Conservation (phyloP, 495 filamentous ascomycete species). For the Xylaria bambusicola region DNA sequence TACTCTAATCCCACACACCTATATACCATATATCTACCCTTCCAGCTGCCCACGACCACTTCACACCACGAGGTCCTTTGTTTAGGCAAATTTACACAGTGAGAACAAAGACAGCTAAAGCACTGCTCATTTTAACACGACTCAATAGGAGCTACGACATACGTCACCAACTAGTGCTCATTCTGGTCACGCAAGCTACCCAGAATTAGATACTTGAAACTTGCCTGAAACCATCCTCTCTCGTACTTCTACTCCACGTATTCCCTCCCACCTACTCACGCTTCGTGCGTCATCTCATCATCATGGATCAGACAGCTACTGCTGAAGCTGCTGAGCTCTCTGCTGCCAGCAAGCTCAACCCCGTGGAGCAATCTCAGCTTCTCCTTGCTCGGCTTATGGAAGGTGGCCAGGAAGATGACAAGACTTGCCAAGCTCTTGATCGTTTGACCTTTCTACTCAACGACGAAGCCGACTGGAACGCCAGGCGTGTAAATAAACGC, state of each 20-base stretch:
- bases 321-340: conserved; percentile 24
- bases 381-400: conserved; percentile 58
- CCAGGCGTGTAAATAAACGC: too few species aligned
- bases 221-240: too few species aligned
- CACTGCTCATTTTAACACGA: too few species aligned
- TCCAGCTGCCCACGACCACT: too few species aligned
- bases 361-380: conserved; percentile 50
- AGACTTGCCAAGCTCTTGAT: conserved; percentile 50
- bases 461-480: conserved; percentile 34
- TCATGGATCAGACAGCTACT: conserved; percentile 28
- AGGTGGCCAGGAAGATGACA: conserved; percentile 56
- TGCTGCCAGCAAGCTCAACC: conserved; percentile 25
- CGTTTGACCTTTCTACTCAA: conserved; percentile 52
- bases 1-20: too few species aligned
- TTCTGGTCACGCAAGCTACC: too few species aligned
- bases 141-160: too few species aligned
- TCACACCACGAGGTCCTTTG: too few species aligned
- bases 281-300: neutral
- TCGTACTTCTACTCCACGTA: neutral
- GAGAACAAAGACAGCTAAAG: too few species aligned
- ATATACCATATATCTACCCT: too few species aligned
- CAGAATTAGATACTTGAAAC: neutral
- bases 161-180: too few species aligned
- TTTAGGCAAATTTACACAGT: too few species aligned
- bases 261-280: neutral